These are phyloP conservation scores for Abrus pulchellus DNA, from an alignment of 306 rosid genomes.

Conservation along the genomic window DNA sequence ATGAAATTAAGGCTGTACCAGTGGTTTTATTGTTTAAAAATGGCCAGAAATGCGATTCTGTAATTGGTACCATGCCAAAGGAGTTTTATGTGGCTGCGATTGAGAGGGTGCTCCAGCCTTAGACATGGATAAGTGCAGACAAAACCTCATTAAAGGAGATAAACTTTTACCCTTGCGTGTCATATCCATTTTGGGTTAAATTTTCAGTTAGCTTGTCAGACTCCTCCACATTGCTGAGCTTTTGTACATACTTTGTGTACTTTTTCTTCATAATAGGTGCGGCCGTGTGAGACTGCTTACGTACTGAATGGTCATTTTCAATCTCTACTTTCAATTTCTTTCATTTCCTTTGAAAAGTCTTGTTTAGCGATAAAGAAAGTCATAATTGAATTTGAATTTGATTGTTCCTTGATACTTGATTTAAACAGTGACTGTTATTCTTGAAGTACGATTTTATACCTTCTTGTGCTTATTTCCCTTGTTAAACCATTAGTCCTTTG, in stretches of 20 bases:
- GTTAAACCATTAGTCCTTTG: neutral
- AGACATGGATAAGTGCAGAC: conserved; percentile 27
- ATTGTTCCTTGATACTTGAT: conserved; percentile 15
- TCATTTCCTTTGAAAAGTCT: conserved; percentile 2
- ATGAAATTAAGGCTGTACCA: conserved; percentile 92
- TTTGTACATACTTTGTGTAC: conserved; percentile 52
- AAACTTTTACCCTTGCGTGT: conserved; percentile 34
- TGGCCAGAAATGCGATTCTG: conserved; percentile 80
- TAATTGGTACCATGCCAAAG: conserved; percentile 96
- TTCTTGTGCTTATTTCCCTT: neutral
- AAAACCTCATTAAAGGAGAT: conserved; percentile 22
- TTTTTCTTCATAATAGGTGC: conserved; percentile 29
- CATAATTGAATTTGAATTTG: conserved; percentile 1
- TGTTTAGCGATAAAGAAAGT: conserved; percentile 5
- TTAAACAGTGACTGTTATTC: conserved; percentile 21
- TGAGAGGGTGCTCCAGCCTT: conserved; percentile 76
- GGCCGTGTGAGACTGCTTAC: neutral
- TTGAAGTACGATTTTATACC: neutral
- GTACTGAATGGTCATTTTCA: neutral
- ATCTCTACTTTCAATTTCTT: neutral
- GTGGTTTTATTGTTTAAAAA: conserved; percentile 87
- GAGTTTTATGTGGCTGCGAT: conserved; percentile 88
- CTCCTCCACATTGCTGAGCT: conserved; percentile 33
- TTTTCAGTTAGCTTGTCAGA: conserved; percentile 30
- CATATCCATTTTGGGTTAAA: conserved; percentile 44